These are phyloP conservation scores for Colletotrichum sp. DNA, from an alignment of 2,329 filamentous ascomycete species.

Conservation along the genomic window DNA sequence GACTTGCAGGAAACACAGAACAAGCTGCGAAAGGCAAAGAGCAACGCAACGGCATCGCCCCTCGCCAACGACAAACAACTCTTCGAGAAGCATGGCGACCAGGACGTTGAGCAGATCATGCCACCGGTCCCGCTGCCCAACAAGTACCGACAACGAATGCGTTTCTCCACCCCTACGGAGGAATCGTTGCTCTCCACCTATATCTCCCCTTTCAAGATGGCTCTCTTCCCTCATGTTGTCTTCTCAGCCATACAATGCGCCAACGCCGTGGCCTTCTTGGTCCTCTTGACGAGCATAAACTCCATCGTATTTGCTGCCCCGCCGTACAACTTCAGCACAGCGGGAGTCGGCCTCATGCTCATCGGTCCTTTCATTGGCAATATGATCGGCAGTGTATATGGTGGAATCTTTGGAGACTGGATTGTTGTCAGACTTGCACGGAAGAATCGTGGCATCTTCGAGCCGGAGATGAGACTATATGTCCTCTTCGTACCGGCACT, in stretches of 20 bases:
- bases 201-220: not conserved
- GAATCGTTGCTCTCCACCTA: not conserved
- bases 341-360: not conserved
- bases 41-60: not conserved
- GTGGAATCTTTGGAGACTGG: not conserved
- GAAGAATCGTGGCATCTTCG: slow-evolving; percentile 44
- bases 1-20: not conserved
- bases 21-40: not conserved
- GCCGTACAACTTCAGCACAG: not conserved
- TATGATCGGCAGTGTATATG: not conserved
- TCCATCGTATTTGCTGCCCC: not conserved
- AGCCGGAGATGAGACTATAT: slow-evolving; percentile 49
- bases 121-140: not conserved
- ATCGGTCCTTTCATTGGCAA: not conserved
- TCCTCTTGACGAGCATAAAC: not conserved
- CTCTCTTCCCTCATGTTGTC: not conserved
- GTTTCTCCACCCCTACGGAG: not conserved
- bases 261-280: not conserved
- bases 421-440: slow-evolving; percentile 37
- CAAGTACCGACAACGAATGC: not conserved
- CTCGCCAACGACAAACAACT: not conserved
- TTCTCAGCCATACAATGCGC: not conserved
- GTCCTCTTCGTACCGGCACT: slow-evolving; percentile 27
- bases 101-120: not conserved
- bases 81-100: fast-evolving